phyloP scores from a whole-genome alignment of 257 asterid species.

The Gynochthodes officinalis region DNA sequence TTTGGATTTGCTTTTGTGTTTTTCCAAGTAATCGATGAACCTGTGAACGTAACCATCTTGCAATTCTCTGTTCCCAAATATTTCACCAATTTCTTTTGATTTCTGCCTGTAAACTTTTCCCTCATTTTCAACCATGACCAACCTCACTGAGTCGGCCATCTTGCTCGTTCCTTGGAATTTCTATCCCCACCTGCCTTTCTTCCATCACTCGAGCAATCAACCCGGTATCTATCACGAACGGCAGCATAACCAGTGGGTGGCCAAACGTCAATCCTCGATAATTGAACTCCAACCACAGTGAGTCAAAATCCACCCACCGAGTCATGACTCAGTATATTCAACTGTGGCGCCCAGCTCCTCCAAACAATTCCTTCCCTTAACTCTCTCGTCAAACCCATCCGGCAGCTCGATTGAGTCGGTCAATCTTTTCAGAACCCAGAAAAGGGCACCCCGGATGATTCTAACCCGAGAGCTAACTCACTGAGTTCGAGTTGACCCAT shows the following conservation, averaged over 20 bases:
- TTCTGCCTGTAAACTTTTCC: constrained; percentile 18
- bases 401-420: constrained; percentile 19
- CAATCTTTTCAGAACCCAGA: constrained; percentile 37
- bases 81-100: constrained; percentile 16
- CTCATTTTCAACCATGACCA: constrained; percentile 25
- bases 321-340: constrained; percentile 20
- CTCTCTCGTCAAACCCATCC: constrained; percentile 32
- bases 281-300: constrained; percentile 5
- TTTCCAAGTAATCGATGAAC: constrained; percentile 20
- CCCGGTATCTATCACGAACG: neutral
- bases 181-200: constrained; percentile 15
- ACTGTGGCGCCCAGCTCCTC: constrained; percentile 43
- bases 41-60: constrained; percentile 24
- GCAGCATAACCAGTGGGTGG: neutral
- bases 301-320: constrained; percentile 8
- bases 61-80: constrained; percentile 24
- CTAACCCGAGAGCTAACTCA: constrained; percentile 48
- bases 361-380: constrained; percentile 32
- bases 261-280: neutral
- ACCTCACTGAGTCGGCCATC: constrained; percentile 24
- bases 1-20: neutral
- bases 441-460: constrained; percentile 32
- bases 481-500: constrained; percentile 23
- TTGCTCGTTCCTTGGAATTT: constrained; percentile 27
- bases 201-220: neutral